Base-by-base conservation (phyloP, 306 rosid species). In the Fagus sylvatica region DNA sequence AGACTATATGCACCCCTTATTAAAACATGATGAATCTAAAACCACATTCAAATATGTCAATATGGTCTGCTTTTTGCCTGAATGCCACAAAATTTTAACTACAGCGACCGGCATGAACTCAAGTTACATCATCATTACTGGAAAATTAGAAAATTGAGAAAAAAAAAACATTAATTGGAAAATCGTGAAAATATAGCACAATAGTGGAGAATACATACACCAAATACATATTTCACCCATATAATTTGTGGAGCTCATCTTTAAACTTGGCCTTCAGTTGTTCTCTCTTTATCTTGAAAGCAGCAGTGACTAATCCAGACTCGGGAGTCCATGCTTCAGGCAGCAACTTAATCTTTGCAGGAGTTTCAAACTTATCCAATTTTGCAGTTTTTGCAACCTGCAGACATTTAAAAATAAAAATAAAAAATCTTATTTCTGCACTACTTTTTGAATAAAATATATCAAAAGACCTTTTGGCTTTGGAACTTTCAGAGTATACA, bases 281-380 rank as follows among this genome's bases (percentile, higher is more conserved):
- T 76, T 94, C 98, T 80, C 98, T 90, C 87, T 88, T 94, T 34
- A 94, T 84, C 92, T 94, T 92, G 56, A 94, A 80, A 71, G 98
- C 97, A 34, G 98, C 97, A 16, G 98, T 92, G 57, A 92, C 98
- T 86, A 92, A 82, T 73, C 97, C 97, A 2, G 98, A 90, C 76
- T 94, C 95, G 0, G 97, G 97, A 34, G 97, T 90, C 98, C 98
- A 92, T 79, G 92, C 89, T 54, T 94, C 95, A 2, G 90, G 64
- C 16, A 87, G 70, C 85, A 94, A 81, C 83, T 86, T 86, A 12
- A 89, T 87, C 91, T 88, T 94, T 1, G 89, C 91, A 53, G 98
- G 98, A 43, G 79, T 77, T 79, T 94, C 98, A 61, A 89, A 78
- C 85, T 90, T 94, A 49, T 90, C 84, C 86, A 94, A 83, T 76